Base-by-base conservation (phyloP, 352 stramenopile species). In the Phytophthora pistaciae region DNA sequence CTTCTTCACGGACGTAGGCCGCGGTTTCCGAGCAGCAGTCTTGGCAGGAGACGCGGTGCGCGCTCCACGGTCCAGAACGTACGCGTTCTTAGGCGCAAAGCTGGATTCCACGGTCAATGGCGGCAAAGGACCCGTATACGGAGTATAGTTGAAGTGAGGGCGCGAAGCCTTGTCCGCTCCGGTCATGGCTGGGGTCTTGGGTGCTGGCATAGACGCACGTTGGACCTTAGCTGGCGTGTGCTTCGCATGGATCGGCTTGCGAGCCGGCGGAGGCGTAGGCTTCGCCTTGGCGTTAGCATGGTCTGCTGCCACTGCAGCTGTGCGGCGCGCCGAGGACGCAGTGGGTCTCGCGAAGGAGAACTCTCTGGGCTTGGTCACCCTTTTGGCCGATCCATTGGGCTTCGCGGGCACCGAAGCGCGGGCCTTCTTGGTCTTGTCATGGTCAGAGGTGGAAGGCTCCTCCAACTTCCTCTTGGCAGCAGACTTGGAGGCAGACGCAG, bases 81-180 rank as follows among this genome's bases (percentile, higher is more conserved):
- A 71, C 13, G 73, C 72, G 21, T 74, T 75, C 56, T 85, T 88
- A 7, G 85, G 84, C 21, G 85, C 80, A 75, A 91, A 93, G 16
- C 83, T 72, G 18, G 85, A 88, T n/a, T 91, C 80, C 3, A 87
- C 83, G 11, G 77, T 75, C 65, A 83, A 83, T 14, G 83, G 70
- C 16, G 87, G 87, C 56, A 94, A 57, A 3, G 84, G 85, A 1
- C 87, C 87, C 38, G 62, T 85, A 70, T 94, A 90, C n/a, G 87
- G 87, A 60, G 84, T 92, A 73, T 91, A 94, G 55, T 23, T 65
- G 33, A 66, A 74, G 40, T 78, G 70, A 38, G 60, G n/a, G 25
- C 72, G 69, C 11, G 56, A 62, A 16, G 55, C 31, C 40, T 77
- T 76, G 16, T 74, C 50, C 9, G 21, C 36, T 40, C 25, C 56